phyloP scores from a whole-genome alignment of 2,329 filamentous ascomycete genomes.

The Claviceps humidiphila region DNA sequence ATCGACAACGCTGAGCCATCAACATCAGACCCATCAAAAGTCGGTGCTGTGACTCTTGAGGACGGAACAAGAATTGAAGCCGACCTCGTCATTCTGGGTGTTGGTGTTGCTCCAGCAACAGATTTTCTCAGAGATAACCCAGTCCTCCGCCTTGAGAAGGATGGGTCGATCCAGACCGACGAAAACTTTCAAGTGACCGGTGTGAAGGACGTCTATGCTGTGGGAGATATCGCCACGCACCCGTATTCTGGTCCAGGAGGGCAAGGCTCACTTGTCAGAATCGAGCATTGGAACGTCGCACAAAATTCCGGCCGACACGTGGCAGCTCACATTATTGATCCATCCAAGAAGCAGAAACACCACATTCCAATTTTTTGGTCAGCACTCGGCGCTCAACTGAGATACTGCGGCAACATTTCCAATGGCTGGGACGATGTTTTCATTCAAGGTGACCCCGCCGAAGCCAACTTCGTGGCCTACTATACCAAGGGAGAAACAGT shows the following conservation, averaged over 20 bases:
- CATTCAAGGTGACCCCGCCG: slow-evolving; percentile 60
- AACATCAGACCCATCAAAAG: slow-evolving; percentile 49
- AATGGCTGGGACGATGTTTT: slow-evolving; percentile 80
- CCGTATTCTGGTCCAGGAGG: slow-evolving; percentile 87
- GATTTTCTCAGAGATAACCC: slow-evolving; percentile 65
- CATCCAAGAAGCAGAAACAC: slow-evolving; percentile 42
- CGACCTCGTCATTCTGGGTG: slow-evolving; percentile 82
- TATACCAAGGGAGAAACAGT: slow-evolving; percentile 78
- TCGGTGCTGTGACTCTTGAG: slow-evolving; percentile 71
- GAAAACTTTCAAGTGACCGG: slow-evolving; percentile 66
- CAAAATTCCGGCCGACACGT: slow-evolving; percentile 80
- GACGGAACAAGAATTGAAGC: slow-evolving; percentile 75
- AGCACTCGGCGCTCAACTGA: slow-evolving; percentile 72
- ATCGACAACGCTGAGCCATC: slow-evolving; percentile 77
- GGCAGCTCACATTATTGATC: slow-evolving; percentile 61
- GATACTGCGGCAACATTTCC: slow-evolving; percentile 80
- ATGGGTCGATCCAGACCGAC: slow-evolving; percentile 76
- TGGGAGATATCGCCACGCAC: slow-evolving; percentile 91
- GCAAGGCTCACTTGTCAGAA: slow-evolving; percentile 58
- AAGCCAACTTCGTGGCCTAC: slow-evolving; percentile 77
- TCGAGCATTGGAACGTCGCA: slow-evolving; percentile 98
- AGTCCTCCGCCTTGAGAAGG: slow-evolving; percentile 57
- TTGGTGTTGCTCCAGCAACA: slow-evolving; percentile 78
- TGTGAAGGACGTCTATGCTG: slow-evolving; percentile 72
- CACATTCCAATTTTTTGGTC: slow-evolving; percentile 98